Base-by-base conservation (phyloP, 495 filamentous ascomycete species). In the Penicillium malachiteum region DNA sequence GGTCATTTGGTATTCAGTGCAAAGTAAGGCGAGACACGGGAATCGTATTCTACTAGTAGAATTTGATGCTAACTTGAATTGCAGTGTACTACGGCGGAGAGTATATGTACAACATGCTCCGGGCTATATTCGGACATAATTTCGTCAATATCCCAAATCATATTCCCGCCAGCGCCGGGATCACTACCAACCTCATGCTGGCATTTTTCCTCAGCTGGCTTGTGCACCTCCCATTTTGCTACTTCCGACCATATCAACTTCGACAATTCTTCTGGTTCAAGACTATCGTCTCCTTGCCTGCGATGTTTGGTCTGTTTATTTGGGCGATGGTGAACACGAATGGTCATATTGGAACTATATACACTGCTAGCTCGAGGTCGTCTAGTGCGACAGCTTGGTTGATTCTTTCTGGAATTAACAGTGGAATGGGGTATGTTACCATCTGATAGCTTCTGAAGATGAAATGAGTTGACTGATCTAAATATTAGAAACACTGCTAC, bases 1-100 rank as follows among this genome's bases (percentile, higher is more conserved):
- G n/a, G 35, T 50, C 14, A 50, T 50, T 31, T 50, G 48, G 48
- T 50, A 50, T 16, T 39, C 48, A 5, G 48, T 50, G 14, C 48
- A 50, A 31, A 50, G 48, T 50, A 50, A 31, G 48, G 39, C 21
- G 13, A 38, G 18, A 3, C 14, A 9, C 30, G 21, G 46, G 11
- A 40, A 40, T 26, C 8, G 1, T 26, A n/a, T n/a, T n/a, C n/a
- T n/a, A n/a, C n/a, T n/a, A n/a, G n/a, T n/a, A n/a, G n/a, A n/a
- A n/a, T n/a, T n/a, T n/a, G n/a, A n/a, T n/a, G n/a, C 17, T 38
- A 17, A 8, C 13, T 26, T 26, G 21, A 9, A 48, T 41, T 21
- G 9, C 33, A 50, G 48, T 50, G 48, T 50, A 50, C 21, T 50
- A 34, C 31, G 48, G 34, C 7, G 48, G 31, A 7, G 35, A 50